phyloP scores from a whole-genome alignment of 768 basidiomycete genomes.

The Fistulinella prunicolor region DNA sequence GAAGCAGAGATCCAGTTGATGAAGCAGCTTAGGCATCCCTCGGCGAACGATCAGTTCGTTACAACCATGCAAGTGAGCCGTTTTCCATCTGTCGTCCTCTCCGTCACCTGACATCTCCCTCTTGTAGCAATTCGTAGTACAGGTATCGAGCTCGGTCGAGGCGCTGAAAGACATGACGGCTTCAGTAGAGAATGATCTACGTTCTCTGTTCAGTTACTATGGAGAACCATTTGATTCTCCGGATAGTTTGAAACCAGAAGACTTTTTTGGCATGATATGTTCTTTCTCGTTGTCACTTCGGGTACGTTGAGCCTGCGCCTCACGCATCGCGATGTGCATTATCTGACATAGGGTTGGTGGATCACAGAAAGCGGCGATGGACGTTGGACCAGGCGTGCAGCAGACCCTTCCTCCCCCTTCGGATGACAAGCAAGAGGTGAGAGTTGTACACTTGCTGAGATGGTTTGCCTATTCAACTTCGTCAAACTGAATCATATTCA shows the following conservation, averaged over 20 bases:
- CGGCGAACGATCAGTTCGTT: conserved; percentile 58
- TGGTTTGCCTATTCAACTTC: not conserved
- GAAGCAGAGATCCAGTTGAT: conserved; percentile 51
- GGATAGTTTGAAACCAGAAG: conserved; percentile 72
- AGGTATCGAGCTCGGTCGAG: conserved; percentile 53
- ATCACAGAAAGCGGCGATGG: conserved; percentile 65
- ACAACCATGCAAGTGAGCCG: conserved; percentile 62
- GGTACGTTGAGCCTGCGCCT: conserved; percentile 35
- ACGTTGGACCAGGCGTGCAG: conserved; percentile 34
- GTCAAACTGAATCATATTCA: too few species aligned
- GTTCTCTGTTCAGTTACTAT: conserved; percentile 63
- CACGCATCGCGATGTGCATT: not conserved
- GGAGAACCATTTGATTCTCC: conserved; percentile 68
- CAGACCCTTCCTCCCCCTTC: not conserved
- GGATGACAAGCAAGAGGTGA: conserved; percentile 10
- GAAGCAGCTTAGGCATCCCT: conserved; percentile 29
- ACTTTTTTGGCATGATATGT: conserved; percentile 74
- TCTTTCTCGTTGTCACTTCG: conserved; percentile 72
- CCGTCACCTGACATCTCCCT: not conserved
- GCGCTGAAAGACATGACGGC: conserved; percentile 61
- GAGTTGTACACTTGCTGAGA: not conserved
- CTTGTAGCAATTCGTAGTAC: conserved; percentile 25
- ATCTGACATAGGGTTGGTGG: not conserved
- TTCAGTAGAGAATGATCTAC: conserved; percentile 58
- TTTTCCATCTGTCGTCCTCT: not conserved